A percentile compares a stretch with the other conserved stretches of the same genome.
Conservation (phyloP, 306 rosid genomes). For the Quercus robur region DNA sequence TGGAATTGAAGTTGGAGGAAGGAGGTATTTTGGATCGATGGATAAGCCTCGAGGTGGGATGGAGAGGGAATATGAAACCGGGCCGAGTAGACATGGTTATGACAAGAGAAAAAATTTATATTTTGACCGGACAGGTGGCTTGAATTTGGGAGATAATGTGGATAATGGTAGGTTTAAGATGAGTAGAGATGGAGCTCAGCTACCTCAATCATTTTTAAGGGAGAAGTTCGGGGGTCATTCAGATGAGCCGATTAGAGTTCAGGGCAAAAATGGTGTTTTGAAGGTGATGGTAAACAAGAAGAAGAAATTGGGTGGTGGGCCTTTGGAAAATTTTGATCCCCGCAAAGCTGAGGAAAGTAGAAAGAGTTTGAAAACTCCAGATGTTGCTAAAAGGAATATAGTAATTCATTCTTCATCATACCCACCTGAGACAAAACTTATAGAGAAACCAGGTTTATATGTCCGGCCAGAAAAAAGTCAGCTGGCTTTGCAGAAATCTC, state of each 20-base stretch:
- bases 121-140: conserved; percentile 34
- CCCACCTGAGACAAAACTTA: conserved; percentile 38
- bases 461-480: conserved; percentile 50
- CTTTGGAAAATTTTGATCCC: conserved; percentile 40
- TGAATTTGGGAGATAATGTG: conserved; percentile 36
- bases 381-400: conserved; percentile 45
- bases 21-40: conserved; percentile 49
- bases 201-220: conserved; percentile 35
- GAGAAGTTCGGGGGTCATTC: conserved; percentile 53
- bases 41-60: conserved; percentile 44
- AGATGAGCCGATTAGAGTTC: conserved; percentile 79
- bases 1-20: conserved; percentile 47
- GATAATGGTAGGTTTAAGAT: conserved; percentile 39
- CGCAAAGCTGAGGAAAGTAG: conserved; percentile 46
- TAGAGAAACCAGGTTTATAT: conserved; percentile 41
- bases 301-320: conserved; percentile 42
- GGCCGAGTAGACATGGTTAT: conserved; percentile 48
- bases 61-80: conserved; percentile 55
- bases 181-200: conserved; percentile 46
- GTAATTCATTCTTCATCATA: conserved; percentile 29
- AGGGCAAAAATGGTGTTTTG: conserved; percentile 94
- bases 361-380: conserved; percentile 48
- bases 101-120: conserved; percentile 51
- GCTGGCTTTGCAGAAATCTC: conserved; percentile 36
- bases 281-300: conserved; percentile 86